Evolutionary conservation across 257 asterid species (phyloP).

Genomic region (Fraxinus quadrangulata): DNA sequence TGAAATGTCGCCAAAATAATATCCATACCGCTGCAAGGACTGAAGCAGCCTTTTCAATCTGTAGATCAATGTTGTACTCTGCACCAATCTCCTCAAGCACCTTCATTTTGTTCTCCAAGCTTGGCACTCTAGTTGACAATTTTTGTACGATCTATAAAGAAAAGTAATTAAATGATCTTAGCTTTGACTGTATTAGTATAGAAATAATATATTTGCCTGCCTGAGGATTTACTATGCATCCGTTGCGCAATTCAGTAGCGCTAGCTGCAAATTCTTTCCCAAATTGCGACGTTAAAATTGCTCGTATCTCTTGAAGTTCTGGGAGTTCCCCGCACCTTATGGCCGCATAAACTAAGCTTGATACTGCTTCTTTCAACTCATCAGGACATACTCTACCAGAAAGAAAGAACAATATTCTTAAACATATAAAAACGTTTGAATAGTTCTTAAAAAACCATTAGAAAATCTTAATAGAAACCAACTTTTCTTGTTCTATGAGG

Average conservation of each 20-base stretch:
- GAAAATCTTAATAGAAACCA: conserved; percentile 1
- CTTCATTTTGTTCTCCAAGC: conserved; percentile 59
- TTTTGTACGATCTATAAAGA: conserved; percentile 63
- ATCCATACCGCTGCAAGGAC: conserved; percentile 39
- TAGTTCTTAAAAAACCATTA: not conserved
- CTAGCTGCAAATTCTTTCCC: conserved; percentile 69
- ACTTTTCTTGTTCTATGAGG: conserved; percentile 73
- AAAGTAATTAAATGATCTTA: not conserved
- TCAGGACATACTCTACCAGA: conserved; percentile 69
- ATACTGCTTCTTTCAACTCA: conserved; percentile 65
- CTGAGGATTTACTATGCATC: conserved; percentile 80
- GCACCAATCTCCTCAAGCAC: conserved; percentile 70
- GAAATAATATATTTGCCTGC: conserved; percentile 26
- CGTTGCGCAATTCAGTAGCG: conserved; percentile 70
- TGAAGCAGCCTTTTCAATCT: conserved; percentile 34
- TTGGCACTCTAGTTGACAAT: conserved; percentile 72
- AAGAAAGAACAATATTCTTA: not conserved
- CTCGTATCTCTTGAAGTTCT: conserved; percentile 76
- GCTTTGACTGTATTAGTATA: not conserved
- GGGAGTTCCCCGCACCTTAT: conserved; percentile 95
- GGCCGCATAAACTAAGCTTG: conserved; percentile 72
- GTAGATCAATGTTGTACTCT: conserved; percentile 61
- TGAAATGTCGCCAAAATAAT: not conserved
- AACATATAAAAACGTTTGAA: not conserved
- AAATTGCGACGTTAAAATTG: conserved; percentile 45